phyloP scores from a whole-genome alignment of 768 basidiomycete genomes.

The Kwoniella sp. region DNA sequence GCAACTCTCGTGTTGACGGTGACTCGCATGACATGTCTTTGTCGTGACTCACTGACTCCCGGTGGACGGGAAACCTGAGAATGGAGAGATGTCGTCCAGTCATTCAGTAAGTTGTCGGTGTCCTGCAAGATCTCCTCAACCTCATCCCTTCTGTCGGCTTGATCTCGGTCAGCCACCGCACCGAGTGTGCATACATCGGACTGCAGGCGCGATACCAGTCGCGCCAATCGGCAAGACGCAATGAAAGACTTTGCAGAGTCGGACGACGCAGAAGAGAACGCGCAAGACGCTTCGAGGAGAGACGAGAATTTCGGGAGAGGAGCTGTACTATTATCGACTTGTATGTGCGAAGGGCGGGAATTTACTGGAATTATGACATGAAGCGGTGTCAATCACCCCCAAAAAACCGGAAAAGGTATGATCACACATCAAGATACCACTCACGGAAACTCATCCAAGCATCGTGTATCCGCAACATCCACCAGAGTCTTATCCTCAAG shows the following conservation, averaged over 20 bases:
- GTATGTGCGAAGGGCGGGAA: slow-evolving; percentile 33
- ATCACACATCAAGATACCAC: background rate
- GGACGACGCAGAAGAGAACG: slow-evolving; percentile 24
- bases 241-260: slow-evolving; percentile 34
- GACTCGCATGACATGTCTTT: no score
- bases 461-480: slow-evolving; percentile 31
- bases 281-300: slow-evolving; percentile 26
- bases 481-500: slow-evolving; percentile 30
- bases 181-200: slow-evolving; percentile 28
- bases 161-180: slow-evolving; percentile 10
- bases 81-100: slow-evolving; percentile 17
- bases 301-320: slow-evolving; percentile 28
- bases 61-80: slow-evolving; percentile 8
- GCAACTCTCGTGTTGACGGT: background rate
- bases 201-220: slow-evolving; percentile 27
- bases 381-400: background rate
- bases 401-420: no score
- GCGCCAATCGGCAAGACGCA: slow-evolving; percentile 27
- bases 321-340: slow-evolving; percentile 25
- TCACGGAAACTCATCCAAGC: slow-evolving; percentile 36
- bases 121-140: slow-evolving; percentile 14
- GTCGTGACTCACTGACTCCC: slow-evolving; percentile 35
- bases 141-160: slow-evolving; percentile 20
- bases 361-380: no score
- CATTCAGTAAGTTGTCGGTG: slow-evolving; percentile 15